Conservation (phyloP, 495 filamentous ascomycete genomes). For the Podospora pseudopauciseta region DNA sequence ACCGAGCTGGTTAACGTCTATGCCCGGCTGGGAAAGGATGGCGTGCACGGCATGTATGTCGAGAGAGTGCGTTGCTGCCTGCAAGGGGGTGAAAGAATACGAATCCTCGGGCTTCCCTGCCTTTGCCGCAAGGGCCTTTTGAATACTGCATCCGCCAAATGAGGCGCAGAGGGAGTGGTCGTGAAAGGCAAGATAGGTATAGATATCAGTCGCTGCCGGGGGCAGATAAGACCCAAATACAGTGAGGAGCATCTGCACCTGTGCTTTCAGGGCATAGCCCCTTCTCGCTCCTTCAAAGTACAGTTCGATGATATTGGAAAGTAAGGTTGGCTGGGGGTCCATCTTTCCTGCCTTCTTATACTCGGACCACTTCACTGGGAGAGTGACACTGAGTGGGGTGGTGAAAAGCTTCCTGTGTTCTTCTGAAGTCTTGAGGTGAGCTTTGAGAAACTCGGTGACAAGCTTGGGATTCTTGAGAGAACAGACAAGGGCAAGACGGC, state of each 20-base stretch:
- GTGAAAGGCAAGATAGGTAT: neutral
- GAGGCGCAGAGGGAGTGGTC: constrained; percentile 1
- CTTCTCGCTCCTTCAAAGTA: neutral
- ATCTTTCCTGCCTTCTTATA: neutral
- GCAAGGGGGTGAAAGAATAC: neutral
- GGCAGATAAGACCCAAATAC: neutral
- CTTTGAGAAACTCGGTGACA: neutral
- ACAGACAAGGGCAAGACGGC: neutral
- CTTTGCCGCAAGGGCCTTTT: neutral
- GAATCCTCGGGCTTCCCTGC: neutral
- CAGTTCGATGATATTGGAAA: constrained; percentile 1
- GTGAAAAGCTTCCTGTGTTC: neutral
- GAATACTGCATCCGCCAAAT: neutral
- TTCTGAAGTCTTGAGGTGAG: constrained; percentile 7
- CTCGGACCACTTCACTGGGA: constrained; percentile 3
- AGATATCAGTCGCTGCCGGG: neutral
- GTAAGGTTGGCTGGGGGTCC: neutral
- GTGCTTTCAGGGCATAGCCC: neutral
- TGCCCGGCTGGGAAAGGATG: neutral
- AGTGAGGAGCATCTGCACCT: constrained; percentile 10
- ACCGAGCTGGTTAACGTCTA: neutral
- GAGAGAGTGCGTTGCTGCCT: neutral
- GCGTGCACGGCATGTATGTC: neutral
- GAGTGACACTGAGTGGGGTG: neutral
- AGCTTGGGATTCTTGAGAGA: neutral